Percentiles rank a stretch among this genome's conserved stretches.
Evolutionary conservation across 2,329 filamentous ascomycete species (phyloP).

Genomic region (Lizonia empirigonia): DNA sequence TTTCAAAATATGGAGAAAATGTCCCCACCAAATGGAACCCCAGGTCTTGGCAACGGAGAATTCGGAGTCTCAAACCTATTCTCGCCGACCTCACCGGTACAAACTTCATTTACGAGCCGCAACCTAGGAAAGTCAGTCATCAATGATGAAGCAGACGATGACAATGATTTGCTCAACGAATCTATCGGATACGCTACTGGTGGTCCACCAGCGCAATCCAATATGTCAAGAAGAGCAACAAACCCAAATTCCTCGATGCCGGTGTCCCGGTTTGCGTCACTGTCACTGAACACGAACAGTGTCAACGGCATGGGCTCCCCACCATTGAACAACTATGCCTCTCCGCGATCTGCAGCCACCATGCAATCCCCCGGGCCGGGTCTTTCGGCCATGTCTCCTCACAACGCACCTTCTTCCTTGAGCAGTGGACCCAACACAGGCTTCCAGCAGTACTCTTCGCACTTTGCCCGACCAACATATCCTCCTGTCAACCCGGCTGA

Average conservation of each 20-base stretch:
- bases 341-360: constrained; percentile 56
- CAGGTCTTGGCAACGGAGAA: constrained; percentile 61
- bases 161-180: constrained; percentile 74
- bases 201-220: constrained; percentile 57
- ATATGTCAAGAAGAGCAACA: constrained; percentile 68
- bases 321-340: constrained; percentile 59
- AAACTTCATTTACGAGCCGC: constrained; percentile 69
- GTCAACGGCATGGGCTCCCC: constrained; percentile 57
- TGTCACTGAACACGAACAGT: constrained; percentile 71
- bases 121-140: constrained; percentile 71
- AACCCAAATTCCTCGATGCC: constrained; percentile 75
- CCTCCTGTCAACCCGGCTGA: constrained; percentile 93
- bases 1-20: constrained; percentile 68
- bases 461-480: constrained; percentile 69
- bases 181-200: constrained; percentile 76
- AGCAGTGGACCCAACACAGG: constrained; percentile 55
- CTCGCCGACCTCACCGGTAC: constrained; percentile 74
- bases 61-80: constrained; percentile 70
- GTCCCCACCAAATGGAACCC: constrained; percentile 63
- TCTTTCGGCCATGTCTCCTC: constrained; percentile 50
- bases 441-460: constrained; percentile 62
- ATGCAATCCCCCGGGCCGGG: constrained; percentile 56
- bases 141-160: constrained; percentile 71
- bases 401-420: constrained; percentile 65
- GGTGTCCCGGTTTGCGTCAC: constrained; percentile 67